Conservation (phyloP, 148 eudicot species). For the Vaccinium darrowii region DNA sequence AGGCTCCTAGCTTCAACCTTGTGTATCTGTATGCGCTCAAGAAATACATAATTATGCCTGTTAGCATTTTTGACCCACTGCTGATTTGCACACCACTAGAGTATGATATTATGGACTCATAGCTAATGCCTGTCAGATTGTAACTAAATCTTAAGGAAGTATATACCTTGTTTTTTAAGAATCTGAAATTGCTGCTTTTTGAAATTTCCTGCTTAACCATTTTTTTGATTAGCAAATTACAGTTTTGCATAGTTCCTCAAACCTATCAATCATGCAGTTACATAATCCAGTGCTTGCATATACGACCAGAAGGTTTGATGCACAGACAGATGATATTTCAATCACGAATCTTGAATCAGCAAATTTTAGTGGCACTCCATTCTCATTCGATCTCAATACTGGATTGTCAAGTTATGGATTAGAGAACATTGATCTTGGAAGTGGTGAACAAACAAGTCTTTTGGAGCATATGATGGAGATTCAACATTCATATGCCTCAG, state of each 20-base stretch:
- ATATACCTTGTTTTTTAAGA: neutral
- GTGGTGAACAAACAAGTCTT: slow-evolving; percentile 17
- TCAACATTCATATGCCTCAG: slow-evolving; percentile 15
- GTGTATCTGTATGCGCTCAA: neutral
- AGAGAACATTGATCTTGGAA: slow-evolving; percentile 21
- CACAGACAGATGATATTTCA: slow-evolving; percentile 13
- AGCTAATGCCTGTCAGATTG: neutral
- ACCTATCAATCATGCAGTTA: slow-evolving; percentile 27
- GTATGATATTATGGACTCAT: neutral
- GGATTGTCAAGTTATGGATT: slow-evolving; percentile 23
- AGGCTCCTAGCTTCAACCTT: neutral
- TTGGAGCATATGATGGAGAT: slow-evolving; percentile 15
- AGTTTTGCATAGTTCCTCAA: neutral
- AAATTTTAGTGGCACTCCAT: slow-evolving; percentile 14
- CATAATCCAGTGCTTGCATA: slow-evolving; percentile 18
- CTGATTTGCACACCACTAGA: neutral
- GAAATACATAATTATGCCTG: neutral
- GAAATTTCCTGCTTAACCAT: neutral
- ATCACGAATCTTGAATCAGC: slow-evolving; percentile 8
- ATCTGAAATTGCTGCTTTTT: neutral
- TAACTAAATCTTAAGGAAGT: neutral
- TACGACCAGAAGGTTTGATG: slow-evolving; percentile 12
- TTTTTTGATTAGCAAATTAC: neutral
- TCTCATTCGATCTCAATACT: slow-evolving; percentile 12
- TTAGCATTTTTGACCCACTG: neutral